Conservation (phyloP, 345 rosid genomes). For the Euphorbia peplus region DNA sequence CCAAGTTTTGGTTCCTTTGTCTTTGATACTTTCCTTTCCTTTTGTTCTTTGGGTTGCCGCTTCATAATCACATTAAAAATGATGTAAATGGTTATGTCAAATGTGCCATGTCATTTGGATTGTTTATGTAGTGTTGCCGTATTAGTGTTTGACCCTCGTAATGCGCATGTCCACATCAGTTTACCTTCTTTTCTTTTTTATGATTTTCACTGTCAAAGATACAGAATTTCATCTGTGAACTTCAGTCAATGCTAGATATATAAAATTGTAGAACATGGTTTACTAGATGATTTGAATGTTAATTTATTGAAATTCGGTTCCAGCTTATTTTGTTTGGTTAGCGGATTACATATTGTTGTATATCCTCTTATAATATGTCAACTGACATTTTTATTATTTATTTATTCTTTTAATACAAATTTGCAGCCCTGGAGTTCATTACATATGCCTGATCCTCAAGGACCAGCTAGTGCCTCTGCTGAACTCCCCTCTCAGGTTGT, state of each 20-base stretch:
- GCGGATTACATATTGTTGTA: neutral
- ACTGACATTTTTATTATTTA: constrained; percentile 3
- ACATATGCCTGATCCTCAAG: constrained; percentile 27
- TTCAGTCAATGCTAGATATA: neutral
- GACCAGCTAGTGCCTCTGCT: constrained; percentile 22
- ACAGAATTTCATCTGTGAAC: neutral
- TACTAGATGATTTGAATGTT: neutral
- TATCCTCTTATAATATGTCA: neutral
- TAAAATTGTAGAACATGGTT: neutral
- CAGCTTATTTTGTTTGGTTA: neutral
- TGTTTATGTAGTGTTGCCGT: too few species aligned
- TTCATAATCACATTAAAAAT: too few species aligned
- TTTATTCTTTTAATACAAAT: constrained; percentile 10
- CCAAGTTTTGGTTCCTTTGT: too few species aligned
- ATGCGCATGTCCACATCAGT: too few species aligned
- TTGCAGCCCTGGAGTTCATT: constrained; percentile 29
- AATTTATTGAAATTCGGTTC: neutral
- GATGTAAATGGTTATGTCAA: too few species aligned
- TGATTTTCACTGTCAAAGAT: neutral
- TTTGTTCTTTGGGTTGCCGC: too few species aligned
- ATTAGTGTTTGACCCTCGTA: too few species aligned
- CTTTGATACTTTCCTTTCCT: neutral
- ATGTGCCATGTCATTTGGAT: too few species aligned
- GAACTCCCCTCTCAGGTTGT: constrained; percentile 30
- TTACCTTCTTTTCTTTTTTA: neutral